Base-by-base conservation (phyloP, 805 yeast species). In the Metschnikowia chrysomelidarum region DNA sequence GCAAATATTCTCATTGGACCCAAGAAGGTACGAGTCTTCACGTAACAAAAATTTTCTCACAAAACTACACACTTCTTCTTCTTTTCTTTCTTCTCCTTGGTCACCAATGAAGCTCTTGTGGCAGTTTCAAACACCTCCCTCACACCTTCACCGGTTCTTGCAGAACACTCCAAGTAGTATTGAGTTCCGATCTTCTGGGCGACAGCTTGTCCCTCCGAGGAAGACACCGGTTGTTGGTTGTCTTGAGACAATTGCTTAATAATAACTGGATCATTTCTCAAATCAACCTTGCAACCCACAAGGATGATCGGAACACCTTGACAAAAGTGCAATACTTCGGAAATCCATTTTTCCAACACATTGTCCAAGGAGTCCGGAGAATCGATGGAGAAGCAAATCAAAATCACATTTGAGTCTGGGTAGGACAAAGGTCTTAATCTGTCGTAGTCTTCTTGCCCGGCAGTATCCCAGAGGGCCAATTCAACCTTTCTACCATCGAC, bases 401-500 rank as follows among this genome's bases (percentile, higher is more conserved):
- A 44, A 23, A 64, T 55, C 26, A 57, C 62, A 30, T 57, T 54
- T 19, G 68, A 62, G 53, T 59, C 61, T 8, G 63, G 68, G 53
- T 67, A 67, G 5, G 59, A 61, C 50, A 64, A 58, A 4, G 73
- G 73, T 45, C 72, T 51, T 38, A 67, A 54, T 30, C 72, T 53
- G 48, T 67, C 72, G 40, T 49, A 49, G 35, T 49, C 53, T 38
- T 49, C 53, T 44, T 49, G 53, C 21, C 53, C 53, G 44, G 57
- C 67, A 30, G 67, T 57, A 53, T 67, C 72, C 70, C 71, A 67
- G n/a, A 67, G 58, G 21, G 57, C 59, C 38, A 63, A 53, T 27
- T 53, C 60, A 34, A 91, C 97, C 44, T 60, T 66, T 62, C 72
- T 65, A 25, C 71, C 71, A 41, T 67, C 72, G 24, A 66, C 96